These are phyloP conservation scores for Litchi chinensis DNA, from an alignment of 345 rosid genomes.

Conservation along the genomic window DNA sequence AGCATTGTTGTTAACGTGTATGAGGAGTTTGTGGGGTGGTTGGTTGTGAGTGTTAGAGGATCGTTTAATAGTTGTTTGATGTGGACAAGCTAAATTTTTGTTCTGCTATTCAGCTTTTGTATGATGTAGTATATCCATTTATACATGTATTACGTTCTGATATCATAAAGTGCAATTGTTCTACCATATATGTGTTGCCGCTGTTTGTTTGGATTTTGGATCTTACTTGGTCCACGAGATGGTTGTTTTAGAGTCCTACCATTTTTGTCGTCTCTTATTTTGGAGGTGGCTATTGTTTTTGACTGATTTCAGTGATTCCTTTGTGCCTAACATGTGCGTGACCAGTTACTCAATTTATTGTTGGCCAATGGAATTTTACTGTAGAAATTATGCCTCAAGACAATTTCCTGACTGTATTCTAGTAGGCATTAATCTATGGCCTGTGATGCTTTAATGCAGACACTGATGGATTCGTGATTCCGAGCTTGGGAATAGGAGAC, in stretches of 20 bases:
- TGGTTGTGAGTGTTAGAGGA: too few species aligned
- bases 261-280: background rate
- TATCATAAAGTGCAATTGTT: background rate
- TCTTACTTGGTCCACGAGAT: background rate
- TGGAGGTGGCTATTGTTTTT: background rate
- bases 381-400: too few species aligned
- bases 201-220: background rate
- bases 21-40: background rate
- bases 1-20: background rate
- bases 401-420: background rate
- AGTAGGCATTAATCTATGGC: background rate
- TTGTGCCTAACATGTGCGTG: background rate
- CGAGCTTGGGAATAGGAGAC: conserved; percentile 77
- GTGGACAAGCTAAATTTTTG: background rate
- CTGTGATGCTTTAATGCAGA: conserved; percentile 43
- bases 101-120: background rate
- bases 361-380: background rate
- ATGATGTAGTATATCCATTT: background rate
- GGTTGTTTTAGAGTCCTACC: background rate
- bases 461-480: conserved; percentile 95
- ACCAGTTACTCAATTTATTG: background rate
- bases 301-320: background rate
- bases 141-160: background rate
- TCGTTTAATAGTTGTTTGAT: background rate
- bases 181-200: background rate